Percentiles rank a stretch among this genome's conserved stretches.
Evolutionary conservation across 108 stramenopile genomes (phyloP).

Genomic region (Bacterosira constricta): DNA sequence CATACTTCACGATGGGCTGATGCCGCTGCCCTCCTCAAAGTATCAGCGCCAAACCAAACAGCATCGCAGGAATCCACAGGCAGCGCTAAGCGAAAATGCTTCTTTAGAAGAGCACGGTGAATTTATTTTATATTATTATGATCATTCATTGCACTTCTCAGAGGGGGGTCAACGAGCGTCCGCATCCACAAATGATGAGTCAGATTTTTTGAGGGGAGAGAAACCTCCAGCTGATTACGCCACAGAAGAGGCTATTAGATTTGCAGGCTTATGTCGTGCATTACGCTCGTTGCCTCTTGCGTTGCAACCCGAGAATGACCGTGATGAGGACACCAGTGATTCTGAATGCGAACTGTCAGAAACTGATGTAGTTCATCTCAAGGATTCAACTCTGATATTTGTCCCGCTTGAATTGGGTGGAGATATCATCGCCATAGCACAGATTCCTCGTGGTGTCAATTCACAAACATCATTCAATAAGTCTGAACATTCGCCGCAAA

Average conservation of each 20-base stretch:
- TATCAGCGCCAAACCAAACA: neutral
- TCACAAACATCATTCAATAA: conserved; percentile 21
- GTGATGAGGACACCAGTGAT: neutral
- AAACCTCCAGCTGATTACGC: conserved; percentile 1
- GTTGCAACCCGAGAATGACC: conserved; percentile 14
- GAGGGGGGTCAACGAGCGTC: neutral
- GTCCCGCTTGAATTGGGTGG: conserved; percentile 61
- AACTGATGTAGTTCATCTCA: conserved; percentile 57
- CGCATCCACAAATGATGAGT: too few relatives aligned
- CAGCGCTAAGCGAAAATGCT: conserved; percentile 62
- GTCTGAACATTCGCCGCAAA: conserved; percentile 6
- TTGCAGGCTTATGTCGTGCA: conserved; percentile 66
- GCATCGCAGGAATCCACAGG: conserved; percentile 29
- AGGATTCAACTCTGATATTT: conserved; percentile 66
- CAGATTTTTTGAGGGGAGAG: neutral
- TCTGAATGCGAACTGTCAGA: conserved; percentile 7
- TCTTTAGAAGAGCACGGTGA: conserved; percentile 66
- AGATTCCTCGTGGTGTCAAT: conserved; percentile 37
- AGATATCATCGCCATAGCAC: conserved; percentile 50
- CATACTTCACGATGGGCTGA: conserved; percentile 49
- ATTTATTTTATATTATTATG: conserved; percentile 72
- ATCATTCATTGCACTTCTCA: conserved; percentile 35
- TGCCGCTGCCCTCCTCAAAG: conserved; percentile 16
- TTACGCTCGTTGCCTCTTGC: conserved; percentile 59
- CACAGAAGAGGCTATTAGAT: conserved; percentile 66